Conservation (phyloP, 345 rosid genomes). For the Raphanus sativus region DNA sequence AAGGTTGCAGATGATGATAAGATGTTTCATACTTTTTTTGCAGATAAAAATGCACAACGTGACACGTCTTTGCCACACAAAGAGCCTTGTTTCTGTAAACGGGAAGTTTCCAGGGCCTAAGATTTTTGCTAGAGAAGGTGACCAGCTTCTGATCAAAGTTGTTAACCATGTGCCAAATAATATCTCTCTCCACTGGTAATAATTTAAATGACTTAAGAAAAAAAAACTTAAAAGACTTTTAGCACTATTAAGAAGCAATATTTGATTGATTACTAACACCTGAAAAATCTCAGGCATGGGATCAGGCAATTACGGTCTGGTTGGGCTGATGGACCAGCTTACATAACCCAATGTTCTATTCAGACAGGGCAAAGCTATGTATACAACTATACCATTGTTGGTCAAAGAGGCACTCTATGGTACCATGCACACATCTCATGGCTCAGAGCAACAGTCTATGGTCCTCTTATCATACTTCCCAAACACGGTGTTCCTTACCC, state of each 20-base stretch:
- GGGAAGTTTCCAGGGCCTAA: conserved; percentile 70
- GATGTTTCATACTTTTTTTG: conserved; percentile 6
- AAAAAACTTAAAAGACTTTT: no score
- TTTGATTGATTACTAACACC: conserved; percentile 20
- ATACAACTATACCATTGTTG: conserved; percentile 67
- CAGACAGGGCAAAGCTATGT: conserved; percentile 64
- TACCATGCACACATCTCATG: conserved; percentile 85
- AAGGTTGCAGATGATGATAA: neutral
- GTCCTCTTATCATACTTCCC: conserved; percentile 74
- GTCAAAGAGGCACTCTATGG: conserved; percentile 71
- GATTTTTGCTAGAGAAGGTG: conserved; percentile 73
- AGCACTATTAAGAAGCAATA: no score
- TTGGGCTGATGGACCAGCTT: conserved; percentile 86
- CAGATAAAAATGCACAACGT: conserved; percentile 63
- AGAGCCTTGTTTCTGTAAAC: conserved; percentile 72
- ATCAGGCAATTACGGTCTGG: conserved; percentile 62
- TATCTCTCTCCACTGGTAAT: conserved; percentile 68
- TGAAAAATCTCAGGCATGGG: conserved; percentile 60
- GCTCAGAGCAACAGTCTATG: conserved; percentile 73
- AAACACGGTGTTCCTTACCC: conserved; percentile 63
- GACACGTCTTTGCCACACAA: conserved; percentile 66
- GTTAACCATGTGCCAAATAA: conserved; percentile 69
- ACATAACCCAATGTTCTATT: conserved; percentile 75
- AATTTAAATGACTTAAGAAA: no score
- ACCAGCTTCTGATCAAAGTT: conserved; percentile 61